These are phyloP conservation scores for Sporothrix brunneoviolacea DNA, from an alignment of 2,329 filamentous ascomycete species.

Conservation along the genomic window DNA sequence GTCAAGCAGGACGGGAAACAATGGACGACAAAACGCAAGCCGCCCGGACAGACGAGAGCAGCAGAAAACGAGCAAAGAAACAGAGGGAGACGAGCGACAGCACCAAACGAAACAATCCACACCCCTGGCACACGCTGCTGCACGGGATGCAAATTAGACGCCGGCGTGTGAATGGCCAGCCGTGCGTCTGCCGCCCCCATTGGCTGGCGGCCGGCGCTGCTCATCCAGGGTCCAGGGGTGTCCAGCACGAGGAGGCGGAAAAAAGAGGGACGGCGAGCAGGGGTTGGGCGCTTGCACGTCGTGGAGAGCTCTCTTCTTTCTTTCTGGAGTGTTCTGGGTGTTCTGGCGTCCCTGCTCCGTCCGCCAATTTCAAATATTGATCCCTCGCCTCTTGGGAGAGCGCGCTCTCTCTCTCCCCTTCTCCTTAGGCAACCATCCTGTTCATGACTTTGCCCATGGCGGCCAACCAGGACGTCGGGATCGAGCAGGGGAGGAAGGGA, in stretches of 20 bases:
- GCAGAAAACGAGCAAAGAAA: too few relatives aligned
- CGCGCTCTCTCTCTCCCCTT: not conserved
- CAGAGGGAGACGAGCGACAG: too few relatives aligned
- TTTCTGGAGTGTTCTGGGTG: not conserved
- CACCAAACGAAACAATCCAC: too few relatives aligned
- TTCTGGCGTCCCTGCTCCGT: too few relatives aligned
- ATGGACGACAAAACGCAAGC: too few relatives aligned
- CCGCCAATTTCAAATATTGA: not conserved
- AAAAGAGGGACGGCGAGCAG: not conserved
- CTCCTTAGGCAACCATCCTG: not conserved
- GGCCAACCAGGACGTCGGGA: not conserved
- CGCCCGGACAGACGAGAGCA: too few relatives aligned
- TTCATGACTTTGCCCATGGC: too few relatives aligned
- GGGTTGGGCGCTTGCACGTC: slow-evolving; percentile 15
- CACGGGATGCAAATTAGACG: slow-evolving; percentile 12
- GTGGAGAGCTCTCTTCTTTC: not conserved
- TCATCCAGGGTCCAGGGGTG: too few relatives aligned
- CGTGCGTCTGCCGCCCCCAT: slow-evolving; percentile 5
- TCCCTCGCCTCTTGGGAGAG: not conserved
- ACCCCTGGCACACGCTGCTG: too few relatives aligned
- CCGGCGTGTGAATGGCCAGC: slow-evolving; percentile 14
- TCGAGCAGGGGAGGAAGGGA: not conserved
- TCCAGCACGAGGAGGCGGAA: not conserved
- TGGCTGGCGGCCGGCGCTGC: too few relatives aligned
- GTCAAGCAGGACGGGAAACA: too few relatives aligned